These are phyloP conservation scores for Pythium monospermum DNA, from an alignment of 352 stramenopile species.

Conservation along the genomic window DNA sequence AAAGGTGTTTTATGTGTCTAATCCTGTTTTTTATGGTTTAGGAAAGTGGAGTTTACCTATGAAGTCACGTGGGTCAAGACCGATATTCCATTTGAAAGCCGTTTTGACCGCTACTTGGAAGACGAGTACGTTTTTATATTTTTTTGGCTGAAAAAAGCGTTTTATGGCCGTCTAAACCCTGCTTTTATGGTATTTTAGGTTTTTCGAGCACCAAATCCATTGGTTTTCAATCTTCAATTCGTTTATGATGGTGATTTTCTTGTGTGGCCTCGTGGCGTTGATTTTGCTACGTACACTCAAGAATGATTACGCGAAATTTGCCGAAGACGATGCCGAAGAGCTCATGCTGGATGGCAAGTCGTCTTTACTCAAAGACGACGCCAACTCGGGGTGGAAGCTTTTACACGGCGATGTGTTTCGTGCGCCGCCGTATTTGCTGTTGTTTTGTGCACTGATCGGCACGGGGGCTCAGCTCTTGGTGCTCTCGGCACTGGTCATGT, in stretches of 20 bases:
- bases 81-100: conserved; percentile 90
- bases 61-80: conserved; percentile 92
- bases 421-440: conserved; percentile 86
- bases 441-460: conserved; percentile 95
- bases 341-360: conserved; percentile 82
- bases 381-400: conserved; percentile 94
- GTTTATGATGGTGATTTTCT: conserved; percentile 98
- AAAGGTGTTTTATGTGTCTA: too few relatives aligned
- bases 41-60: conserved; percentile 92
- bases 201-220: conserved; percentile 99
- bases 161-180: background rate
- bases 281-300: conserved; percentile 93
- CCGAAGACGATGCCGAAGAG: conserved; percentile 81
- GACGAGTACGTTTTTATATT: conserved; percentile 64
- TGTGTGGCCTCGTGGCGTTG: conserved; percentile 91
- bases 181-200: too few relatives aligned
- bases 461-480: conserved; percentile 95
- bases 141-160: too few relatives aligned
- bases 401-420: conserved; percentile 95
- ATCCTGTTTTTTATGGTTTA: too few relatives aligned
- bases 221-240: conserved; percentile 98
- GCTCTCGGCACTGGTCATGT: conserved; percentile 91
- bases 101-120: conserved; percentile 98
- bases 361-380: conserved; percentile 73
- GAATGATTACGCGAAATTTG: conserved; percentile 93